Percentiles rank a stretch among this genome's conserved stretches.
Conservation (phyloP, 148 eudicot genomes). For the Rhododendron griersonianum region DNA sequence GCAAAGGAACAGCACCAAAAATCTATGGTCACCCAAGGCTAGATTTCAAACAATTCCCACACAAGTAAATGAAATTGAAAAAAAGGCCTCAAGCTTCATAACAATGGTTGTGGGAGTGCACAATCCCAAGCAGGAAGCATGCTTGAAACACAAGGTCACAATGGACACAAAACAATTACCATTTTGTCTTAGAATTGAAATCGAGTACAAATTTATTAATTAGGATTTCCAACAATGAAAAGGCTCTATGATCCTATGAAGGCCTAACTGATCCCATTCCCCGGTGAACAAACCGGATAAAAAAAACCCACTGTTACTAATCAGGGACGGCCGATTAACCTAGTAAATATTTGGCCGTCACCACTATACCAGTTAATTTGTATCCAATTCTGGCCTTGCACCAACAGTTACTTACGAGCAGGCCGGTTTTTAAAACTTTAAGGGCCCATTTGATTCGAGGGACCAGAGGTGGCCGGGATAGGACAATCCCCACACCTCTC, state of each 20-base stretch:
- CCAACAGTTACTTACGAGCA: neutral
- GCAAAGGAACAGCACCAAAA: neutral
- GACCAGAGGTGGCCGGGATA: neutral
- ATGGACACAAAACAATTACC: neutral
- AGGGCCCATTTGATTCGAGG: neutral
- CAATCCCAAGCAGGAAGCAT: neutral
- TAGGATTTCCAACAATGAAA: neutral
- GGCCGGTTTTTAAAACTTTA: neutral
- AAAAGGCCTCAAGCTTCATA: neutral
- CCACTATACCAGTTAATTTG: neutral
- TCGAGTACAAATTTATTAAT: neutral
- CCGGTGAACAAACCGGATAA: neutral
- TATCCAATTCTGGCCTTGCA: neutral
- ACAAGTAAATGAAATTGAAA: neutral
- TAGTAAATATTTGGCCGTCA: neutral
- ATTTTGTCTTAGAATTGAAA: neutral
- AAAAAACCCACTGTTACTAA: too few relatives aligned
- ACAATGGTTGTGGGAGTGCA: neutral
- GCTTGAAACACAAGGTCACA: neutral
- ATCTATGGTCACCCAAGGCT: neutral
- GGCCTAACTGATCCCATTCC: neutral
- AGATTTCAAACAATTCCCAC: neutral
- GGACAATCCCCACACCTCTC: neutral
- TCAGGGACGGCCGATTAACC: neutral
- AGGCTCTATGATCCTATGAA: neutral